phyloP scores from a whole-genome alignment of 83 land plant species.

The Picea mariana region DNA sequence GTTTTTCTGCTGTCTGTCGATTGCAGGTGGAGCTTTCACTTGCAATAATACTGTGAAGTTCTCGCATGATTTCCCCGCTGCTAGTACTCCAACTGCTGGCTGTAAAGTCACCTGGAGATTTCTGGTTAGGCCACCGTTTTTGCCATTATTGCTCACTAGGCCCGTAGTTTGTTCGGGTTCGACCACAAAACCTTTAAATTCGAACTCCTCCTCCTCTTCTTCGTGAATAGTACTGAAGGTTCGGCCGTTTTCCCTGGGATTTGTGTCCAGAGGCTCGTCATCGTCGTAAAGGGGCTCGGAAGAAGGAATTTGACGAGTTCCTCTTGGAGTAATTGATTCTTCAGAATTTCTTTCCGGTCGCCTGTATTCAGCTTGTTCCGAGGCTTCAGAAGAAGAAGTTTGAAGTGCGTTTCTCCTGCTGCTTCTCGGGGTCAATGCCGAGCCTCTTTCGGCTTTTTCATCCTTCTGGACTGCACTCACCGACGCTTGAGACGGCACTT shows the following conservation, averaged over 20 bases:
- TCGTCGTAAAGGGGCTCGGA: conserved; percentile 48
- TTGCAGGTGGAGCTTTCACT: conserved; percentile 42
- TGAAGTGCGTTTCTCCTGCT: background rate
- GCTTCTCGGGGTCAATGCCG: background rate
- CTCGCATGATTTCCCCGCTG: conserved; percentile 37
- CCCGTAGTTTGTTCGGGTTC: conserved; percentile 24
- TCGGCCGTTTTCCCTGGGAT: conserved; percentile 20
- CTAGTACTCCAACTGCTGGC: conserved; percentile 50
- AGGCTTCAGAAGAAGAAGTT: background rate
- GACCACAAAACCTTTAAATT: conserved; percentile 50
- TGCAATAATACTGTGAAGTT: conserved; percentile 51
- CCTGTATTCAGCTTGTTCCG: background rate
- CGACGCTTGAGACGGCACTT: conserved; percentile 39
- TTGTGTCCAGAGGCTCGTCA: conserved; percentile 59
- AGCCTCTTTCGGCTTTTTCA: background rate
- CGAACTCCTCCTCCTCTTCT: conserved; percentile 29
- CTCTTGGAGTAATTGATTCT: conserved; percentile 11
- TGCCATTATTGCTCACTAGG: background rate
- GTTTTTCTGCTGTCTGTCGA: conserved; percentile 14
- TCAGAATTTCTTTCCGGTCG: conserved; percentile 4
- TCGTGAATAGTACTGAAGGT: conserved; percentile 65
- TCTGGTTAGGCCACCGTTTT: background rate
- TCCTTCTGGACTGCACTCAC: conserved; percentile 11
- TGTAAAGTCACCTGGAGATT: conserved; percentile 28
- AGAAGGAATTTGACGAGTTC: conserved; percentile 7